Evolutionary conservation across 2,329 filamentous ascomycete species (phyloP).

Genomic region (Colletotrichum sp.): DNA sequence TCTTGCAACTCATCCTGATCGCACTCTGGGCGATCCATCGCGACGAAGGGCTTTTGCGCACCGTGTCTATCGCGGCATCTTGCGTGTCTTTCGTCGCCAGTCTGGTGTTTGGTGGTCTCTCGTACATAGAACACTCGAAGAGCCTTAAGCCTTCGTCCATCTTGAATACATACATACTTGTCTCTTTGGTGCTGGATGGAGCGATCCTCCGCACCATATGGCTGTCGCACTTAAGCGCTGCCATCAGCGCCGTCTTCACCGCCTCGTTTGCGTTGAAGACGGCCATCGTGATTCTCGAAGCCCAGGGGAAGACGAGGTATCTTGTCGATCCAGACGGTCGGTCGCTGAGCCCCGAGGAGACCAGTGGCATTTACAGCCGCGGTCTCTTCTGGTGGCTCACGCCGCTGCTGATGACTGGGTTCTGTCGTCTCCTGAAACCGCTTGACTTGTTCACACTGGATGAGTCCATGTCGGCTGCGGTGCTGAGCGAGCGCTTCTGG

Average conservation of each 20-base stretch:
- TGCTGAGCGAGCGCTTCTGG: conserved; percentile 34
- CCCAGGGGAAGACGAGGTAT: conserved; percentile 38
- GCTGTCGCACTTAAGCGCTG: conserved; percentile 25
- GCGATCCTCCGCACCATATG: conserved; percentile 39
- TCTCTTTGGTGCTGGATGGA: conserved; percentile 36
- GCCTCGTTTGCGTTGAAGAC: conserved; percentile 39
- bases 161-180: conserved; percentile 34
- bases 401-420: conserved; percentile 34
- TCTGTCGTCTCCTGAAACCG: conserved; percentile 35
- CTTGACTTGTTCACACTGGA: conserved; percentile 33
- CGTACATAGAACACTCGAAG: conserved; percentile 39
- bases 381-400: conserved; percentile 43
- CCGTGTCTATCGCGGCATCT: conserved; percentile 33
- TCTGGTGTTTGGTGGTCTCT: conserved; percentile 36
- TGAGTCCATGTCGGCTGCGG: conserved; percentile 35
- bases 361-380: conserved; percentile 40
- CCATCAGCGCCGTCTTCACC: conserved; percentile 38
- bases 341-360: conserved; percentile 38
- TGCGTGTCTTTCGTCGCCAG: conserved; percentile 35
- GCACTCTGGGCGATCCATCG: conserved; percentile 32
- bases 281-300: conserved; percentile 40
- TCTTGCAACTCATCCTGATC: conserved; percentile 36
- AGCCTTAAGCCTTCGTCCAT: conserved; percentile 36
- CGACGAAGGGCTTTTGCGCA: conserved; percentile 24
- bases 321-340: conserved; percentile 30